Conservation (phyloP, 129 eudicot genomes). For the Tagetes erecta region DNA sequence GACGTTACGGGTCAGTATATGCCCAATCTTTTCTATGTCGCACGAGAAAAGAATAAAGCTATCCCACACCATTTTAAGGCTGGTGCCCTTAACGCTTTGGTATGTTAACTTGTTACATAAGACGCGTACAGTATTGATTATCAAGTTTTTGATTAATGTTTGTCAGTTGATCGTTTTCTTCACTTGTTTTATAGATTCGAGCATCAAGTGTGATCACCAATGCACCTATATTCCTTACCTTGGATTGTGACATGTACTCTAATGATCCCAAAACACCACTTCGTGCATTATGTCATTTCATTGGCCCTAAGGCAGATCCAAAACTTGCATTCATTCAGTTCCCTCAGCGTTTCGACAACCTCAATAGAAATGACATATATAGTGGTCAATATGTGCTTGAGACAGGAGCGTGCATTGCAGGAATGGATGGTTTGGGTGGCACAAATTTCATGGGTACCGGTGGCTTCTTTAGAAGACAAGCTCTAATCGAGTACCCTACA, state of each 20-base stretch:
- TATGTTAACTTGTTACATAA: slow-evolving; percentile 23
- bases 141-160: background rate
- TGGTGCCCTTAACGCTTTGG: slow-evolving; percentile 82
- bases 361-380: slow-evolving; percentile 57
- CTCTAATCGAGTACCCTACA: slow-evolving; percentile 31
- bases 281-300: slow-evolving; percentile 43
- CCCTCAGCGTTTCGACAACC: slow-evolving; percentile 60
- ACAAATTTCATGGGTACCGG: slow-evolving; percentile 52
- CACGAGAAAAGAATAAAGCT: slow-evolving; percentile 50
- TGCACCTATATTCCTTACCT: slow-evolving; percentile 53
- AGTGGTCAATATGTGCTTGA: slow-evolving; percentile 33
- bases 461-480: slow-evolving; percentile 58
- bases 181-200: slow-evolving; percentile 50
- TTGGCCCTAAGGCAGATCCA: slow-evolving; percentile 38
- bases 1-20: slow-evolving; percentile 43
- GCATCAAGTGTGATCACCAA: slow-evolving; percentile 62
- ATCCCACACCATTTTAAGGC: slow-evolving; percentile 68
- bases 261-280: slow-evolving; percentile 66
- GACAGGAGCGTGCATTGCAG: slow-evolving; percentile 30
- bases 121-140: background rate
- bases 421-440: slow-evolving; percentile 68
- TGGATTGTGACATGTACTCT: slow-evolving; percentile 80
- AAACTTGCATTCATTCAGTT: slow-evolving; percentile 61
- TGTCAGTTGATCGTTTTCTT: background rate
- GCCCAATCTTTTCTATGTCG: slow-evolving; percentile 74